These are phyloP conservation scores for Phytophthora sansomeana DNA, from an alignment of 352 stramenopile species.

Conservation along the genomic window DNA sequence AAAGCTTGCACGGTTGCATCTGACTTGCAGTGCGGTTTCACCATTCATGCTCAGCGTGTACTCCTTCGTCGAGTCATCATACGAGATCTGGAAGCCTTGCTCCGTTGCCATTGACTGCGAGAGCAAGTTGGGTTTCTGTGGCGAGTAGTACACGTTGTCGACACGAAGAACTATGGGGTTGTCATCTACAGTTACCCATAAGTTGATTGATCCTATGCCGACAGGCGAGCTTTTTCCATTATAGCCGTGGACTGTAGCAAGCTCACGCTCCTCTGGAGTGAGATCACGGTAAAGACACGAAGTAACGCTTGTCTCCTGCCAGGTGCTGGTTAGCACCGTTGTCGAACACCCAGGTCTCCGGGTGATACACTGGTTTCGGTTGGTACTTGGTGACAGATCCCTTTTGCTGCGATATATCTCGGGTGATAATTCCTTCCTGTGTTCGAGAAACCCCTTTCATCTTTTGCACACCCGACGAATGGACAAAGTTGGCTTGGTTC, in stretches of 20 bases:
- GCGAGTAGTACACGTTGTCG: background rate
- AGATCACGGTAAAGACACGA: background rate
- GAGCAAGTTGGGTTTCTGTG: background rate
- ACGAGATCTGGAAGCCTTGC: constrained; percentile 1
- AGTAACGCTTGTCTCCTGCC: constrained; percentile 15
- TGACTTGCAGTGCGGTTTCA: background rate
- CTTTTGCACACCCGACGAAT: background rate
- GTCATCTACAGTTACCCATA: constrained; percentile 1
- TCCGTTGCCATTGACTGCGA: background rate
- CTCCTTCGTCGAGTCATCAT: background rate
- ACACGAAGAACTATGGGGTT: background rate
- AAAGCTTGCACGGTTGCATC: constrained; percentile 2
- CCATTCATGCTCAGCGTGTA: constrained; percentile 6
- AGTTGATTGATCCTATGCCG: background rate
- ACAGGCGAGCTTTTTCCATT: background rate
- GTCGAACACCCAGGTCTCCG: constrained; percentile 9
- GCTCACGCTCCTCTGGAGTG: background rate
- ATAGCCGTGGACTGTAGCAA: constrained; percentile 6
- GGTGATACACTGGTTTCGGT: background rate
- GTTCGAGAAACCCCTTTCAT: background rate
- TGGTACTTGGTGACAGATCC: too few species aligned
- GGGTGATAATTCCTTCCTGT: background rate
- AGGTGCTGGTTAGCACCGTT: constrained; percentile 1
- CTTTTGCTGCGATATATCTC: background rate
- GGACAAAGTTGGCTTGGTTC: background rate